Conservation (phyloP, 208 protist species). For the Acanthamoeba sp. region DNA sequence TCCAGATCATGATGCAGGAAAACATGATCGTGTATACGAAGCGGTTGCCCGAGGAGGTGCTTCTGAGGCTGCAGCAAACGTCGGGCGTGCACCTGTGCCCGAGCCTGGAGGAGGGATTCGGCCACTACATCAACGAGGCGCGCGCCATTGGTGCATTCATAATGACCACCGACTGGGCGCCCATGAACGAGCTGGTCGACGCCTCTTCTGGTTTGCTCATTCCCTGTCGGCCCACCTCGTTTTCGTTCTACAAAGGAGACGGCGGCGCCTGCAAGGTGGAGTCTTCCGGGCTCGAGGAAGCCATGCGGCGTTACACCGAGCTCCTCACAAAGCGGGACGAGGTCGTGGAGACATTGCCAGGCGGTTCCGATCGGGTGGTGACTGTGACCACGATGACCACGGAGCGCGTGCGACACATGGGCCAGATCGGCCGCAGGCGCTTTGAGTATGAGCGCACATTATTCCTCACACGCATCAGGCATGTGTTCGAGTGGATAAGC, state of each 20-base stretch:
- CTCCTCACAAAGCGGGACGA: too few relatives aligned
- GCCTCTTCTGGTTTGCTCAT: background rate
- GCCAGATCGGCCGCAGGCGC: background rate
- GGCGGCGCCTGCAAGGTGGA: background rate
- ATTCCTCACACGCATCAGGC: too few relatives aligned
- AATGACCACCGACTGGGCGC: conserved; percentile 19
- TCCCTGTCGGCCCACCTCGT: background rate
- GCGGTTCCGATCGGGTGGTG: background rate
- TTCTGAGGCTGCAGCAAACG: background rate
- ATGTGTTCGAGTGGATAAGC: too few relatives aligned
- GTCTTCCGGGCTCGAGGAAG: background rate
- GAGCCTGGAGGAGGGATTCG: conserved; percentile 30
- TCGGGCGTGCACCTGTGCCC: conserved; percentile 33
- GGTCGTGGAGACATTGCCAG: too few relatives aligned
- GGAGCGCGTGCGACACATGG: background rate
- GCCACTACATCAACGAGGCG: conserved; percentile 55
- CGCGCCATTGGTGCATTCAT: background rate
- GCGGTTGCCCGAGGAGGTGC: background rate
- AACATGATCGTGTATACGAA: background rate
- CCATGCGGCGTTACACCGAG: background rate
- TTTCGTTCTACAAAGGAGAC: background rate
- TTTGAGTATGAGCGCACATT: background rate
- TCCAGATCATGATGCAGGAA: background rate
- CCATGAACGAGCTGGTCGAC: conserved; percentile 21
- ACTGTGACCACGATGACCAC: background rate